Base-by-base conservation (phyloP, 108 stramenopile species). In the Skeletonema grethae region DNA sequence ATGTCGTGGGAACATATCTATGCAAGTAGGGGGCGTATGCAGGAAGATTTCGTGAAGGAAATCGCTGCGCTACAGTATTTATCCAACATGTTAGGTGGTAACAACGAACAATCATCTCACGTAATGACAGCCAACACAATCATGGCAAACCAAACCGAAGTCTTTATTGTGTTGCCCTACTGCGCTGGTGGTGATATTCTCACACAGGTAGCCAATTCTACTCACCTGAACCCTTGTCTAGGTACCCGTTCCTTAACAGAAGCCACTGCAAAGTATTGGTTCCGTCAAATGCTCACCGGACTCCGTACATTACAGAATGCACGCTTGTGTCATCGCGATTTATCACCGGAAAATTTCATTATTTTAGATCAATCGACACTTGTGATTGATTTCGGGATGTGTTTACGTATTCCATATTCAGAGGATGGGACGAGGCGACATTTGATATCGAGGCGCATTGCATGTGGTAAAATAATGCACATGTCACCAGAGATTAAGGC, bases 381-480 rank as follows among this genome's bases (percentile, higher is more conserved):
- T 9, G 76, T 93, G 15, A 90, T 93, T 57, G 92, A 93, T 73
- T 82, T 93, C 58, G 92, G 92, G 30, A 93, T 93, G 92, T 90
- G 89, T 66, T 72, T 93, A 57, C 63, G 88, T n/a, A 88, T 93
- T 25, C 92, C 92, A 0, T 93, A 86, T 57, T 63, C 66, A 11
- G 43, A 59, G 3, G 35, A 58, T 65, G 61, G 34, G 15, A 57
- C 16, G 15, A 77, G 63, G 18, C 15, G 78, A 41, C 65, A 69
- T 46, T 65, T 82, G 13, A 75, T 87, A 13, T 63, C 56, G 20
- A 41, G 57, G 15, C 85, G 68, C 28, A 62, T 50, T 28, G 60
- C 67, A 10, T 88, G 86, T 73, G 89, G 89, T 12, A 90, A 90
- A 59, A 53, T 61, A 36, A 85, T 83, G 30, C 85, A 90, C 57